Evolutionary conservation across 1,139 yeast genomes (phyloP).

Genomic region (Taphrina deformans): DNA sequence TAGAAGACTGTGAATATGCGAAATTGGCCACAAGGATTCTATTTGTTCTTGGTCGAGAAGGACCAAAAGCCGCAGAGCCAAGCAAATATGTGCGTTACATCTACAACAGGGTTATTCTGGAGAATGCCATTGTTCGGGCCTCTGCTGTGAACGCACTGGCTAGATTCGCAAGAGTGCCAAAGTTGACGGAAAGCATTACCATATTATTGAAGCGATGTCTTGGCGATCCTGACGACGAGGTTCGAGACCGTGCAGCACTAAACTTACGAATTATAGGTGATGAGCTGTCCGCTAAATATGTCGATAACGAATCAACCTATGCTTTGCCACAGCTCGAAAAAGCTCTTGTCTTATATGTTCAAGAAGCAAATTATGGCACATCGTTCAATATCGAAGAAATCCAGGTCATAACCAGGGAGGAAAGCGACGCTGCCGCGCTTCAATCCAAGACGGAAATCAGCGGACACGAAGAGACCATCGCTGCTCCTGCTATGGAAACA

Average conservation of each 20-base stretch:
- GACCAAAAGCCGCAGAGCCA: conserved; percentile 83
- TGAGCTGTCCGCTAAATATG: conserved; percentile 49
- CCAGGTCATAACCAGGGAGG: conserved; percentile 63
- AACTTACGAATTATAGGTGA: conserved; percentile 66
- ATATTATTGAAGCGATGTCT: conserved; percentile 79
- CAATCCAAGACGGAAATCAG: conserved; percentile 52
- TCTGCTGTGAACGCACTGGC: conserved; percentile 93
- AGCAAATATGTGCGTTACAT: conserved; percentile 92
- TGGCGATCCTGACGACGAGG: conserved; percentile 92
- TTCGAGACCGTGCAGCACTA: conserved; percentile 94
- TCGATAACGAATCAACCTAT: conserved; percentile 64
- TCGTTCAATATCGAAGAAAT: conserved; percentile 73
- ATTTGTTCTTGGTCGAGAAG: conserved; percentile 90
- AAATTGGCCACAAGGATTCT: conserved; percentile 88
- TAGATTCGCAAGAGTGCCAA: conserved; percentile 70
- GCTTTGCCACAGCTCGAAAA: conserved; percentile 76
- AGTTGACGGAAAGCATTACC: conserved; percentile 59
- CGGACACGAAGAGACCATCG: conserved; percentile 38
- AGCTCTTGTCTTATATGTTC: conserved; percentile 70
- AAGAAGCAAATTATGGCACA: conserved; percentile 58
- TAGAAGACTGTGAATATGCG: conserved; percentile 96
- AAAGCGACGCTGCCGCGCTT: conserved; percentile 61
- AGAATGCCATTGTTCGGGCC: conserved; percentile 90
- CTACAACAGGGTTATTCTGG: conserved; percentile 93
- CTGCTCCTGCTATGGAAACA: conserved; percentile 36